A percentile compares a stretch with the other conserved stretches of the same genome.
Evolutionary conservation across 2,329 filamentous ascomycete species (phyloP).

Genomic region (Madurella mycetomatis): DNA sequence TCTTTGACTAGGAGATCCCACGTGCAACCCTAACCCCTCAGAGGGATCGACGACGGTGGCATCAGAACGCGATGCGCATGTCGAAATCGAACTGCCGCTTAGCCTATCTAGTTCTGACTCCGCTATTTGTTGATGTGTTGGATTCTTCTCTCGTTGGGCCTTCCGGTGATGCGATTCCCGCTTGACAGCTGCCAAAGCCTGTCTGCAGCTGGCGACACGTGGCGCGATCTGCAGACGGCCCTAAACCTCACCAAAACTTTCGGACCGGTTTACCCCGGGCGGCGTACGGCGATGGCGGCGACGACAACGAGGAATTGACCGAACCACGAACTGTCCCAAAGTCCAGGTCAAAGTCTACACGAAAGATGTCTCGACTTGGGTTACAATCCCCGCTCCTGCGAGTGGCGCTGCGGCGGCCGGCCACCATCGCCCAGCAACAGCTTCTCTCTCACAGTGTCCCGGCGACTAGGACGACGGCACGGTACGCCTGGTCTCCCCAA

Average conservation of each 20-base stretch:
- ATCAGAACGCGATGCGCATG: no score
- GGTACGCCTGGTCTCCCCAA: slow-evolving; percentile 33
- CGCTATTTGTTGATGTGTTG: no score
- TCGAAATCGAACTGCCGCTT: no score
- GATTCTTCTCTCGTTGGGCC: no score
- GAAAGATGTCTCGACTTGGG: slow-evolving; percentile 14
- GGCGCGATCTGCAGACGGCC: neutral
- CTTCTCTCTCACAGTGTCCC: slow-evolving; percentile 1
- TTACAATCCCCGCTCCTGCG: slow-evolving; percentile 17
- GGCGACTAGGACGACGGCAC: slow-evolving; percentile 2
- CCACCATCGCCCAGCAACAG: neutral
- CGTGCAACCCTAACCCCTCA: no score
- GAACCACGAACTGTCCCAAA: neutral
- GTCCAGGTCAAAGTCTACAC: neutral
- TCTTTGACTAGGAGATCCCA: no score
- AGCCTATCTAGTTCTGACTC: no score
- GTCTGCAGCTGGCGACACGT: neutral
- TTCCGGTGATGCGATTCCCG: neutral
- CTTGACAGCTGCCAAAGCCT: neutral
- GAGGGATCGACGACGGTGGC: no score
- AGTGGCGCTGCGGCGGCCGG: slow-evolving; percentile 19
- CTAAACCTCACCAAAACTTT: slow-evolving; percentile 12
- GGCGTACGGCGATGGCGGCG: slow-evolving; percentile 1
- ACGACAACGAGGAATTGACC: neutral
- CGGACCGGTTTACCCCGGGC: neutral